Conservation (phyloP, 352 stramenopile species). For the Phytophthora aleatoria region DNA sequence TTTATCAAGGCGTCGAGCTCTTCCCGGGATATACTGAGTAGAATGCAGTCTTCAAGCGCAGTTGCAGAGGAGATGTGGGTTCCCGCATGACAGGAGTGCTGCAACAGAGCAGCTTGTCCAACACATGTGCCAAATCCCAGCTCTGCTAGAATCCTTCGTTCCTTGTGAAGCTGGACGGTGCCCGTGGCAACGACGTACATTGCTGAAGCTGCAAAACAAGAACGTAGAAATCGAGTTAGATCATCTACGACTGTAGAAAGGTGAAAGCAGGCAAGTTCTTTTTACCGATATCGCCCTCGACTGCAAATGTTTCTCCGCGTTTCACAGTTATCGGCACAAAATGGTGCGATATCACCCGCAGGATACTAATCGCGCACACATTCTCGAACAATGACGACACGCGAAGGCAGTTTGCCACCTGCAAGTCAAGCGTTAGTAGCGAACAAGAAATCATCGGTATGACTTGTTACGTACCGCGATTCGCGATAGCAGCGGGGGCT, state of each 20-base stretch:
- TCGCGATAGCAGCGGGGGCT: conserved; percentile 66
- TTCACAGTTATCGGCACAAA: conserved; percentile 66
- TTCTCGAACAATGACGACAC: conserved; percentile 84
- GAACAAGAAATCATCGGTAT: neutral
- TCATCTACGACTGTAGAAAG: neutral
- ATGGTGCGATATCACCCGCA: conserved; percentile 78
- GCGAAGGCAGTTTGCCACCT: conserved; percentile 84
- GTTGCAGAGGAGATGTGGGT: conserved; percentile 77
- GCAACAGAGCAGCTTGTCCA: conserved; percentile 73
- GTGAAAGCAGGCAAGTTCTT: neutral
- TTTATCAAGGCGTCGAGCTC: conserved; percentile 78
- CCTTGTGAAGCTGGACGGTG: conserved; percentile 80
- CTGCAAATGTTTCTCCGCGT: conserved; percentile 61
- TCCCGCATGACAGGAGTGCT: conserved; percentile 65
- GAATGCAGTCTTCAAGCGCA: conserved; percentile 63
- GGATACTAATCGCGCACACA: conserved; percentile 78
- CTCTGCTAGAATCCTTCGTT: conserved; percentile 65
- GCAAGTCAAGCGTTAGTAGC: neutral
- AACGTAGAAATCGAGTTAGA: conserved; percentile 1
- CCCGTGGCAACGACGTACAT: conserved; percentile 83
- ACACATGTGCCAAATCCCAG: conserved; percentile 76
- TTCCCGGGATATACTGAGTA: conserved; percentile 75
- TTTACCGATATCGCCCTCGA: conserved; percentile 66
- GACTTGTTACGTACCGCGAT: conserved; percentile 55
- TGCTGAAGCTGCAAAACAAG: conserved; percentile 48